Evolutionary conservation across 768 basidiomycete genomes (phyloP).

Genomic region (Suillus hirtellus): DNA sequence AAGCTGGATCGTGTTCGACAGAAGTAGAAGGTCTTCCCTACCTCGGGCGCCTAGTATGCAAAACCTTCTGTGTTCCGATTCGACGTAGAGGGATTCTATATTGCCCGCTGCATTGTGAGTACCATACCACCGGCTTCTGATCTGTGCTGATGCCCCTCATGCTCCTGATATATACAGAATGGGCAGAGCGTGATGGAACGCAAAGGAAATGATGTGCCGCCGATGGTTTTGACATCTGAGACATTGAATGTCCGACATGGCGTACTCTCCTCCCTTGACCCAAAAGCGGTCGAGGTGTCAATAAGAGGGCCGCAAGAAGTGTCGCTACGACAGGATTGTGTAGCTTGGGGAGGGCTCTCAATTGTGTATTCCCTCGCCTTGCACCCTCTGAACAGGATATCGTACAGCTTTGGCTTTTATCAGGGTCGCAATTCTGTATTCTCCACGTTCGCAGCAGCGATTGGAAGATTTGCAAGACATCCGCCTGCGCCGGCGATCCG

Average conservation of each 20-base stretch:
- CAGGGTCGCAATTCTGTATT: slow-evolving; percentile 14
- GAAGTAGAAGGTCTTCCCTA: neutral
- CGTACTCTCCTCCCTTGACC: neutral
- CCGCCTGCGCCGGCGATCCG: slow-evolving; percentile 11
- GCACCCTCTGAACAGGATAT: slow-evolving; percentile 8
- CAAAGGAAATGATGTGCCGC: slow-evolving; percentile 17
- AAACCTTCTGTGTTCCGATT: slow-evolving; percentile 17
- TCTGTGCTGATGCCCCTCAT: neutral
- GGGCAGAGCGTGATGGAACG: slow-evolving; percentile 21
- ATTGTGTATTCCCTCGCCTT: slow-evolving; percentile 13
- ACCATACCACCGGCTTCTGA: slow-evolving; percentile 15
- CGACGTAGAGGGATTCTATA: slow-evolving; percentile 18
- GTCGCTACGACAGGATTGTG: slow-evolving; percentile 6
- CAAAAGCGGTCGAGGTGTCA: neutral
- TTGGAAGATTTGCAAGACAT: slow-evolving; percentile 20
- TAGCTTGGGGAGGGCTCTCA: slow-evolving; percentile 7
- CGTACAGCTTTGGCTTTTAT: neutral
- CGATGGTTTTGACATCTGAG: slow-evolving; percentile 20
- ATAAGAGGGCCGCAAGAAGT: slow-evolving; percentile 11
- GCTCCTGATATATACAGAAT: slow-evolving; percentile 25
- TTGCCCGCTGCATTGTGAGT: slow-evolving; percentile 25
- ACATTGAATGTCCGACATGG: slow-evolving; percentile 14
- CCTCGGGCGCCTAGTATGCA: slow-evolving; percentile 14
- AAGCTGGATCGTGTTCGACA: slow-evolving; percentile 19
- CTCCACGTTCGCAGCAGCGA: slow-evolving; percentile 10